Percentiles rank a stretch among this genome's conserved stretches.
These are phyloP conservation scores for Raddia guianensis DNA, from an alignment of 176 grass and related monocot genomes.

Conservation along the genomic window DNA sequence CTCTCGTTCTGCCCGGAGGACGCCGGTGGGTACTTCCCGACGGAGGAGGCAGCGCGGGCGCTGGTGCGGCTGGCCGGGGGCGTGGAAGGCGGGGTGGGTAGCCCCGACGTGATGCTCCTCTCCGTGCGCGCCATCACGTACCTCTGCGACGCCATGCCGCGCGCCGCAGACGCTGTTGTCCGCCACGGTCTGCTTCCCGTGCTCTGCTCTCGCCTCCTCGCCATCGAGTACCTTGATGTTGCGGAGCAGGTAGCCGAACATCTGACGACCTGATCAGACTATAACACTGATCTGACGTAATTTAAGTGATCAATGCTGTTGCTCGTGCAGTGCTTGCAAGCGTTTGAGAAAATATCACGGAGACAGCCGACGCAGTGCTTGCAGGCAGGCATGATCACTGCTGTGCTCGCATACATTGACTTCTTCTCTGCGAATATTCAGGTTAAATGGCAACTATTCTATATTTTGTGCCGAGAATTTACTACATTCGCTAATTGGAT, in stretches of 20 bases:
- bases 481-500: conserved; percentile 31
- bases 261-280: not conserved
- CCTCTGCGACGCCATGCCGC: conserved; percentile 90
- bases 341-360: conserved; percentile 91
- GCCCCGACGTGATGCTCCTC: conserved; percentile 72
- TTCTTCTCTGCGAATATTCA: conserved; percentile 88
- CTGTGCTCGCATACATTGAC: conserved; percentile 72
- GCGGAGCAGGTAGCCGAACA: conserved; percentile 76
- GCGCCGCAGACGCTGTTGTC: conserved; percentile 67
- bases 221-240: conserved; percentile 87
- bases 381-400: conserved; percentile 71
- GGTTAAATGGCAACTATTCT: conserved; percentile 35
- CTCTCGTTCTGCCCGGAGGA: conserved; percentile 91
- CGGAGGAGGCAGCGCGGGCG: conserved; percentile 58
- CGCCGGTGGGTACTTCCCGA: conserved; percentile 55
- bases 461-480: conserved; percentile 15
- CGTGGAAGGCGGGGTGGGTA: conserved; percentile 24
- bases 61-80: conserved; percentile 60
- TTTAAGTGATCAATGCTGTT: conserved; percentile 16
- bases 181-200: conserved; percentile 77
- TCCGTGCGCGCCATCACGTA: conserved; percentile 87
- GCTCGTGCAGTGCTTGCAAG: conserved; percentile 72
- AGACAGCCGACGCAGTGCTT: conserved; percentile 71
- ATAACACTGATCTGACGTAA: conserved; percentile 28
- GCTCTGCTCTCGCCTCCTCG: conserved; percentile 67